Base-by-base conservation (phyloP, 805 yeast species). In the Monosporozyma siamensis region DNA sequence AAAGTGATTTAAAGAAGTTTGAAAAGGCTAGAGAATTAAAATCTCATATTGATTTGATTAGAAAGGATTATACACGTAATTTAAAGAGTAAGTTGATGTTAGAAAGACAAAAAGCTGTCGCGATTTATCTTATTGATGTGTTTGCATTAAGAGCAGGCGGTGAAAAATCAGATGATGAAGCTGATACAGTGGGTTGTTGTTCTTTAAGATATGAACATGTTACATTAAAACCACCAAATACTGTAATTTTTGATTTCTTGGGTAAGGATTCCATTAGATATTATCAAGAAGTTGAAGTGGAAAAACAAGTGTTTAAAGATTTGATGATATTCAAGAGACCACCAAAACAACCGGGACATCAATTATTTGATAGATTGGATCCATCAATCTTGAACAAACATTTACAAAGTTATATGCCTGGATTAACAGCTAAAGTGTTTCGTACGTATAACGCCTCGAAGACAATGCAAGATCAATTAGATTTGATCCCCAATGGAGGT, bases 111-210 rank as follows among this genome's bases (percentile, higher is more conserved):
- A 75, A 88, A 55, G 97, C 97, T 5, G 86, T 92, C 1, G 96
- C 96, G 3, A 86, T 90, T 38, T 90, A 90, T 63, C 71, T 90
- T 38, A 89, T 90, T 56, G 97, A 90, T 67, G 78, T 82, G 3
- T 80, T 90, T 56, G 97, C 97, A 0, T 72, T 90, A 50, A 84
- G 97, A 81, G 97, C 97, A 1, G 97, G 97, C 60, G 96, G 97
- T 54, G 97, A 90, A 63, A 90, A 90, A 61, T 82, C 90, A 9
- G 97, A 90, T 3, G 97, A 90, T 52, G 97, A 89, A 59, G 97
- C 97, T 2, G 97, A 90, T 60, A 90, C 97, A 1, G 97, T 90
- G 36, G 97, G 97, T 36, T 90, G 97, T 65, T 90, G 97, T 66
- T 89, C 97, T 1, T 72, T 90, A 51, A 70, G 97, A 55, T 89